A percentile compares a stretch with the other conserved stretches of the same genome.
Conservation (phyloP, 139 green algal species). For the Chlorella sorokiniana region DNA sequence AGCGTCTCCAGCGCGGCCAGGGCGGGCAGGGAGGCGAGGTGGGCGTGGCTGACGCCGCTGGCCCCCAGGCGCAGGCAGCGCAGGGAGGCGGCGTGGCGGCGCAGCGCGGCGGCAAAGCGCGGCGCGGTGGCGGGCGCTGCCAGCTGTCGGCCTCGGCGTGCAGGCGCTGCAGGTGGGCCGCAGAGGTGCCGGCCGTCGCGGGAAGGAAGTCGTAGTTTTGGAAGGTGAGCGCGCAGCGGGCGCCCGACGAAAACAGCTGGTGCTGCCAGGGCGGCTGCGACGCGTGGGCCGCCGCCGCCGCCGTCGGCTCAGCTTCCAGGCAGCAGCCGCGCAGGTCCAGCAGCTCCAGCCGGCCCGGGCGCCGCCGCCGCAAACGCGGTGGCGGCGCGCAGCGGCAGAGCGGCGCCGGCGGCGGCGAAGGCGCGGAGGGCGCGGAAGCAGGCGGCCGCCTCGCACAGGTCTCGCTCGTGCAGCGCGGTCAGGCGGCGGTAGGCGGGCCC, state of each 20-base stretch:
- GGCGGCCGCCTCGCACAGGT: constrained; percentile 17
- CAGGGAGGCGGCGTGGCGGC: constrained; percentile 12
- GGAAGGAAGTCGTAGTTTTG: constrained; percentile 1
- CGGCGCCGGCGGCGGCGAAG: constrained; percentile 1
- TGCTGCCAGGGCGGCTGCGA: constrained; percentile 13
- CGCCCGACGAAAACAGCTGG: constrained; percentile 16
- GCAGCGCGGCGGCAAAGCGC: constrained; percentile 14
- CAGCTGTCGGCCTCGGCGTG: constrained; percentile 13
- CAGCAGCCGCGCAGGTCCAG: constrained; percentile 22
- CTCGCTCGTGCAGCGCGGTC: constrained; percentile 1
- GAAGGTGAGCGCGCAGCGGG: neutral
- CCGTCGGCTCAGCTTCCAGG: neutral
- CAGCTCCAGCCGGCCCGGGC: neutral
- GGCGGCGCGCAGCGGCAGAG: constrained; percentile 17
- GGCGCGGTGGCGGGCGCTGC: constrained; percentile 19
- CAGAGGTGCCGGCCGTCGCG: neutral
- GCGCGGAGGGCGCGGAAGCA: constrained; percentile 16
- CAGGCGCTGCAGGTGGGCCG: constrained; percentile 20
- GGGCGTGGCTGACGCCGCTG: constrained; percentile 16
- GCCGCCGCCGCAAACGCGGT: constrained; percentile 21
- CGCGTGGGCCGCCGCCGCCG: neutral
- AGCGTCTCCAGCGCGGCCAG: constrained; percentile 3
- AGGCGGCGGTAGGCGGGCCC: constrained; percentile 14
- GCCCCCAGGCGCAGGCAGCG: constrained; percentile 12
- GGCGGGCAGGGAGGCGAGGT: constrained; percentile 8